Conservation (phyloP, 345 rosid genomes). For the Boechera divaricarpa region DNA sequence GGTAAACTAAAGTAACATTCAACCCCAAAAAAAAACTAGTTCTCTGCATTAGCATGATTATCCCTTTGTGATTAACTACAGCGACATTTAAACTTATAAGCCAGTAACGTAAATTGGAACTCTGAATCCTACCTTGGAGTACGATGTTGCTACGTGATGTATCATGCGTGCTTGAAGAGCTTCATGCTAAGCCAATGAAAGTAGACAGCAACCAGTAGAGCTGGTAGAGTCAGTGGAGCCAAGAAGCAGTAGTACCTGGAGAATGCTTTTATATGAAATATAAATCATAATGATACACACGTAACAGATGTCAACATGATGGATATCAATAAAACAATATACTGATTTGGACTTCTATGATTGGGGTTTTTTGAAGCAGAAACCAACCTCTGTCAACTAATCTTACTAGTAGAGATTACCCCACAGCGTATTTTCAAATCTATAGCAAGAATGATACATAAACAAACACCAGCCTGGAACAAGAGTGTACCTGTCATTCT, state of each 20-base stretch:
- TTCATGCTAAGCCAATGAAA: constrained; percentile 97
- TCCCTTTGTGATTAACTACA: not conserved
- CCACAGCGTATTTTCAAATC: no score
- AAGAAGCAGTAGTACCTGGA: constrained; percentile 71
- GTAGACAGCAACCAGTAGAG: constrained; percentile 68
- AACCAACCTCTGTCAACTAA: no score
- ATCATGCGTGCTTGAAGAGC: constrained; percentile 84
- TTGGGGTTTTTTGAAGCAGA: no score
- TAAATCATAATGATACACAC: not conserved
- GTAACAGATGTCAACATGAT: constrained; percentile 12
- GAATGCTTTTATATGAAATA: constrained; percentile 1
- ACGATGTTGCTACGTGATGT: not conserved
- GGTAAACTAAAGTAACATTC: not conserved
- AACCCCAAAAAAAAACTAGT: not conserved
- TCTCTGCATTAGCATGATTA: not conserved
- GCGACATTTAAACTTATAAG: not conserved
- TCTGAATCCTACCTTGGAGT: constrained; percentile 5
- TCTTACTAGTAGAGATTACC: no score
- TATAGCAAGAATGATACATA: not conserved
- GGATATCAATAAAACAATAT: not conserved
- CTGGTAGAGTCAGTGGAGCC: constrained; percentile 86
- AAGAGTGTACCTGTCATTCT: constrained; percentile 45
- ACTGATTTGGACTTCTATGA: no score
- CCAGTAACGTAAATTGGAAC: not conserved
- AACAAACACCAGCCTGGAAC: not conserved